These are phyloP conservation scores for Ogataea salicorniae DNA, from an alignment of 805 yeast species.

Conservation along the genomic window DNA sequence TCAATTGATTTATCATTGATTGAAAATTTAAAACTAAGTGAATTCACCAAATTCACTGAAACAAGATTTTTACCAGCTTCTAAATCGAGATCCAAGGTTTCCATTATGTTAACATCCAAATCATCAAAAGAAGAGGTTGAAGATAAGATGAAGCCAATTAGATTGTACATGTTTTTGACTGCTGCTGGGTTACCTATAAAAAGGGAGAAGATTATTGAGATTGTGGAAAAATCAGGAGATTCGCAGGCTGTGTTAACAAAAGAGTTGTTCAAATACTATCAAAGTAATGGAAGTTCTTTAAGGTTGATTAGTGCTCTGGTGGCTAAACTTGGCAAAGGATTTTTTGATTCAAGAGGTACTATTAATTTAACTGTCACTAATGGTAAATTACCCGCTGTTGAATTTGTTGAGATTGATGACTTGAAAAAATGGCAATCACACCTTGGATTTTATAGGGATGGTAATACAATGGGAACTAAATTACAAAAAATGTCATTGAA, in stretches of 20 bases:
- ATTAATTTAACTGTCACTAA: not conserved
- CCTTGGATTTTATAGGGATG: not conserved
- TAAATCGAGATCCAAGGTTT: constrained; percentile 33
- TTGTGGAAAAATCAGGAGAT: constrained; percentile 35
- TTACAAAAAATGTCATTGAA: constrained; percentile 2
- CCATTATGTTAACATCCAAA: constrained; percentile 37
- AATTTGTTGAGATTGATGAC: constrained; percentile 5
- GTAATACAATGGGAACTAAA: not conserved
- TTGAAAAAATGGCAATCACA: constrained; percentile 19
- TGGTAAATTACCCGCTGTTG: not conserved
- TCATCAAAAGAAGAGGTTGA: constrained; percentile 33
- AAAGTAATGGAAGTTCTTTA: constrained; percentile 33
- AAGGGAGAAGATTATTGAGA: constrained; percentile 32
- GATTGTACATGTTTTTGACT: constrained; percentile 39
- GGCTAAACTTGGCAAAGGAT: constrained; percentile 16
- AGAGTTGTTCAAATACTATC: constrained; percentile 38
- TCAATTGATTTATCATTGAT: constrained; percentile 32
- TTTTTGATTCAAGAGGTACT: constrained; percentile 4
- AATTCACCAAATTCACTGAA: constrained; percentile 34
- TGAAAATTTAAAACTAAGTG: constrained; percentile 25
- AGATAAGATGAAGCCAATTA: constrained; percentile 32
- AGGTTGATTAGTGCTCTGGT: constrained; percentile 20
- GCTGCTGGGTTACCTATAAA: constrained; percentile 45
- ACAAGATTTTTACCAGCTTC: constrained; percentile 34
- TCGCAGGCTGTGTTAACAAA: constrained; percentile 34